Evolutionary conservation across 768 basidiomycete genomes (phyloP).

Genomic region (Tylopilus balloui): DNA sequence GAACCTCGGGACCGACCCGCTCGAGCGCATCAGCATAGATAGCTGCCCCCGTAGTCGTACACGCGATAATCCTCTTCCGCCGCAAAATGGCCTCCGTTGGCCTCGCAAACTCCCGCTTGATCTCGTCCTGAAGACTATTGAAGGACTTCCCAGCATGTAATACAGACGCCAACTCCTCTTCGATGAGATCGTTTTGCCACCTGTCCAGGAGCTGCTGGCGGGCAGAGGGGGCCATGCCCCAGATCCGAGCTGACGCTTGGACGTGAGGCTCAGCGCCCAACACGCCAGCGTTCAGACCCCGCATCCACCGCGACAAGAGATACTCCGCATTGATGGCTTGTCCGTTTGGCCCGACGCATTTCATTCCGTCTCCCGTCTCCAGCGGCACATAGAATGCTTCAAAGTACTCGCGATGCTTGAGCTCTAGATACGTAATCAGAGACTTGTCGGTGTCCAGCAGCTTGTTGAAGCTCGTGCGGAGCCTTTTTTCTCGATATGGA

Average conservation of each 20-base stretch:
- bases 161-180: conserved; percentile 31
- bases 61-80: conserved; percentile 55
- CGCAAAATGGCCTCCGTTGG: conserved; percentile 33
- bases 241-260: conserved; percentile 30
- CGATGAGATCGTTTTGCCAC: conserved; percentile 36
- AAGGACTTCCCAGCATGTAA: conserved; percentile 29
- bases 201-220: conserved; percentile 26
- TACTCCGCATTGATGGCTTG: conserved; percentile 35
- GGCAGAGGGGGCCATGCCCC: conserved; percentile 32
- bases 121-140: conserved; percentile 31
- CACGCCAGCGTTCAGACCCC: conserved; percentile 41
- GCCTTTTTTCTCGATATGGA: conserved; percentile 31
- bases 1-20: conserved; percentile 41
- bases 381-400: conserved; percentile 42
- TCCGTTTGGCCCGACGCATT: conserved; percentile 39
- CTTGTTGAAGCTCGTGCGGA: not conserved
- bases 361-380: conserved; percentile 40
- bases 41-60: conserved; percentile 67
- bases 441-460: conserved; percentile 25
- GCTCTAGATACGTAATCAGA: conserved; percentile 44
- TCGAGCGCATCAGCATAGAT: conserved; percentile 48
- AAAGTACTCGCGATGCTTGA: conserved; percentile 39
- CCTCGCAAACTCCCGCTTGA: conserved; percentile 34
- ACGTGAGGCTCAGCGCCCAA: conserved; percentile 32
- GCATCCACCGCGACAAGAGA: conserved; percentile 45